Evolutionary conservation across 768 basidiomycete genomes (phyloP).

Genomic region (Phaeotremella fagi): DNA sequence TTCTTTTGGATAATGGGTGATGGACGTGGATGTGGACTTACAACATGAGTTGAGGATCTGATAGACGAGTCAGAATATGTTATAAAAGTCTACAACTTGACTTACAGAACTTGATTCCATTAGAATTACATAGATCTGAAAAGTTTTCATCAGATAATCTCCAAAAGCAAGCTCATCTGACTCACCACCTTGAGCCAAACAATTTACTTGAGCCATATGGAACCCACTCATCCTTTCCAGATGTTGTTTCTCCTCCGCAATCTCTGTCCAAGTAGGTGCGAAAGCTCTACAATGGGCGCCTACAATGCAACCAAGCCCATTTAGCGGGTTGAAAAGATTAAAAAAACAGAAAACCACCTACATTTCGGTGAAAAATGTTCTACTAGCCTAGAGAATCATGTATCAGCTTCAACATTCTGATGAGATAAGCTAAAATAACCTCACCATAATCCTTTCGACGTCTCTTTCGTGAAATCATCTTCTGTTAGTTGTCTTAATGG

Average conservation of each 20-base stretch:
- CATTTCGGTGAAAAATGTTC: slow-evolving; percentile 88
- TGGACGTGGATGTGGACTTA: slow-evolving; percentile 47
- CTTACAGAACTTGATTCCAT: slow-evolving; percentile 60
- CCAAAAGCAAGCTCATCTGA: slow-evolving; percentile 2
- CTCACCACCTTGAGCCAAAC: slow-evolving; percentile 70
- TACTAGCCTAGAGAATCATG: slow-evolving; percentile 56
- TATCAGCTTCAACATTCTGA: neutral
- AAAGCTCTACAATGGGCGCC: slow-evolving; percentile 68
- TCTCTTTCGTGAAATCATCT: slow-evolving; percentile 42
- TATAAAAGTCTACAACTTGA: too few species aligned
- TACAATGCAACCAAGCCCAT: too few species aligned
- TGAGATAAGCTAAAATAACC: slow-evolving; percentile 6
- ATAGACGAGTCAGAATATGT: neutral
- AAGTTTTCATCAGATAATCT: neutral
- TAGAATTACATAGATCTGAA: slow-evolving; percentile 72
- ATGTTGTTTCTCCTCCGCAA: slow-evolving; percentile 52
- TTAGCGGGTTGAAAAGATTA: neutral
- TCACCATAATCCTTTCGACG: slow-evolving; percentile 46
- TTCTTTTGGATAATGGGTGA: neutral
- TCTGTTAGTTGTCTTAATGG: slow-evolving; percentile 43
- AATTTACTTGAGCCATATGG: slow-evolving; percentile 75
- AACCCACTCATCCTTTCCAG: slow-evolving; percentile 54
- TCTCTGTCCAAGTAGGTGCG: slow-evolving; percentile 72
- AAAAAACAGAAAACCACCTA: slow-evolving; percentile 12
- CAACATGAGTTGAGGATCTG: slow-evolving; percentile 67